These are phyloP conservation scores for Nicotiana sylvestris DNA, from an alignment of 257 asterid genomes.

Conservation along the genomic window DNA sequence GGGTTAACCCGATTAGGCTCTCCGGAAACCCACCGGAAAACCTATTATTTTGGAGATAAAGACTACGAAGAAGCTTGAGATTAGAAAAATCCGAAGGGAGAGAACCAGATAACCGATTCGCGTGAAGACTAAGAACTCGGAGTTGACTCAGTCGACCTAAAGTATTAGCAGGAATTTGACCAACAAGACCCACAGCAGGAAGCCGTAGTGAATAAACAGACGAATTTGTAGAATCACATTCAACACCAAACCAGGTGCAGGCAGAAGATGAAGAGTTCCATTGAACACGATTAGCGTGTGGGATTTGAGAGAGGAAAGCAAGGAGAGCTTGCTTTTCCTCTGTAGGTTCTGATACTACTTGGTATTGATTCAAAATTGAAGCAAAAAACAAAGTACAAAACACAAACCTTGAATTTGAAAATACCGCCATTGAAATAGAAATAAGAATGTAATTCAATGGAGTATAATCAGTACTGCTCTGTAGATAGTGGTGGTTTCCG, in stretches of 20 bases:
- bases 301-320: constrained; percentile 50
- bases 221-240: constrained; percentile 56
- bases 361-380: background rate
- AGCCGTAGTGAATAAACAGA: constrained; percentile 59
- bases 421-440: background rate
- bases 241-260: constrained; percentile 80
- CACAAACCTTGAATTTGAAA: constrained; percentile 6
- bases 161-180: constrained; percentile 60
- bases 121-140: constrained; percentile 80
- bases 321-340: constrained; percentile 80
- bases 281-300: constrained; percentile 60
- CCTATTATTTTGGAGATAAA: constrained; percentile 65
- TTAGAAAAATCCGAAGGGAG: constrained; percentile 70
- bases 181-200: constrained; percentile 87
- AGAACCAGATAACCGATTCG: constrained; percentile 67
- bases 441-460: background rate
- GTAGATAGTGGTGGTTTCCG: background rate
- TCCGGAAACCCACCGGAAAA: constrained; percentile 67
- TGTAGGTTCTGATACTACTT: constrained; percentile 57
- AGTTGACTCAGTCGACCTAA: constrained; percentile 63
- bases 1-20: constrained; percentile 55
- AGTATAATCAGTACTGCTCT: background rate
- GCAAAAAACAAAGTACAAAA: background rate
- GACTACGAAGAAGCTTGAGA: constrained; percentile 56
- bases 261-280: constrained; percentile 69